Base-by-base conservation (phyloP, 495 filamentous ascomycete genomes). In the Trichoderma orchidacearum region DNA sequence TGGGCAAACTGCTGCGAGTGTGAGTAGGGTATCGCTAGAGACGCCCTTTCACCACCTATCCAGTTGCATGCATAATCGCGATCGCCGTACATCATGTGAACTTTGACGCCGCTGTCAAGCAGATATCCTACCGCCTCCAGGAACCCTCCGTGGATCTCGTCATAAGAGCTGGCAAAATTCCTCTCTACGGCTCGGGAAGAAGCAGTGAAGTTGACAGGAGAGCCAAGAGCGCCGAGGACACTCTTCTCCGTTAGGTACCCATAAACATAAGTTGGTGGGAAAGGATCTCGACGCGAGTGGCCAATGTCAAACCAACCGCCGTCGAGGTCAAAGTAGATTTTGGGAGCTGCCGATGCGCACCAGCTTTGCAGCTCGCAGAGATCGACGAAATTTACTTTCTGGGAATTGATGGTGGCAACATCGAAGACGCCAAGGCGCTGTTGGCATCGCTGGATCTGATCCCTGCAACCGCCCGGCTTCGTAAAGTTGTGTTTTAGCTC, bases 11-110 rank as follows among this genome's bases (percentile, higher is more conserved):
- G 41, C 52, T 65, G 21, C 25, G 72, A 52, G 15, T 67, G 68
- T 5, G 62, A 54, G 15, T 57, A 69, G 7, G 79, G 78, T 17
- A 87, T 53, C 13, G 76, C 73, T 0, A 86, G 67, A 17, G 75
- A 80, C 54, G 83, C 71, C 7, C 79, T 76, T 63, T 84, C 72
- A 31, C 83, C 84, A 51, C 84, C 84, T 3, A 83, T 62, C 79
- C 82, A 86, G 64, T 85, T 87, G 64, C 82, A 86, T 28, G 82
- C 75, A 61, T 81, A 86, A 63, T 87, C 85, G 2, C 79, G 67
- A 58, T 80, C 75, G 51, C 75, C 86, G 59, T 87, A 88, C 35
- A 88, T 72, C 6, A 90, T 73, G 12, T 81, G 79, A 3, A 91
- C 82, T 53, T 84, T 81, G 27, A 90, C 76, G 4, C 80, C 81